These are phyloP conservation scores for Eucalyptus erythrocorys DNA, from an alignment of 345 rosid genomes.

Conservation along the genomic window DNA sequence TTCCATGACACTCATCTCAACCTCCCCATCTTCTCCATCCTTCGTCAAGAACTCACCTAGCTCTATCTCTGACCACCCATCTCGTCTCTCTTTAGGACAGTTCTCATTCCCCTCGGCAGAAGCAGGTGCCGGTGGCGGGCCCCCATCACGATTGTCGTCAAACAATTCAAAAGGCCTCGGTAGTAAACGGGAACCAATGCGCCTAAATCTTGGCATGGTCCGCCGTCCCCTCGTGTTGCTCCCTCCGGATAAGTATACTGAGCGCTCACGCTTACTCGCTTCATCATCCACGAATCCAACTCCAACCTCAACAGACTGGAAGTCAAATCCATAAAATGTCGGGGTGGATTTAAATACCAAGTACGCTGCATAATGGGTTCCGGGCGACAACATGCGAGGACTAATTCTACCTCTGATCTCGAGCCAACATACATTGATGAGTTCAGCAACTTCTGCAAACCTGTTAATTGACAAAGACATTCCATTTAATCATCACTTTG, in stretches of 20 bases:
- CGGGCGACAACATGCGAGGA: neutral
- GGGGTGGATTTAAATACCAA: neutral
- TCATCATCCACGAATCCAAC: neutral
- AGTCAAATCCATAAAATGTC: neutral
- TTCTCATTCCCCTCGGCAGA: neutral
- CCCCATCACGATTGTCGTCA: neutral
- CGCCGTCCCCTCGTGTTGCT: neutral
- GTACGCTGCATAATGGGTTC: neutral
- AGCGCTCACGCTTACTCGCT: neutral
- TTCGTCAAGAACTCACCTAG: constrained; percentile 9
- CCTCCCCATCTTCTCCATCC: neutral
- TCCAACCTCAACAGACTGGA: neutral
- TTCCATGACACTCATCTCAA: constrained; percentile 5
- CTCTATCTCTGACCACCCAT: constrained; percentile 27
- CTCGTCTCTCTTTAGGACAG: neutral
- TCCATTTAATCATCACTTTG: neutral
- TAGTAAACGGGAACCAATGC: neutral
- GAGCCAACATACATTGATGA: neutral
- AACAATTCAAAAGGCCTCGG: neutral
- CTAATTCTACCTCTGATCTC: neutral
- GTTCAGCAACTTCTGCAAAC: neutral
- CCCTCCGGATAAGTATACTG: neutral
- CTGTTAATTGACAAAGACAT: neutral
- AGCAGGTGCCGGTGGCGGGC: neutral
- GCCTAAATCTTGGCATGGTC: neutral